Conservation (phyloP, 257 asterid species). For the Scutellaria barbata region DNA sequence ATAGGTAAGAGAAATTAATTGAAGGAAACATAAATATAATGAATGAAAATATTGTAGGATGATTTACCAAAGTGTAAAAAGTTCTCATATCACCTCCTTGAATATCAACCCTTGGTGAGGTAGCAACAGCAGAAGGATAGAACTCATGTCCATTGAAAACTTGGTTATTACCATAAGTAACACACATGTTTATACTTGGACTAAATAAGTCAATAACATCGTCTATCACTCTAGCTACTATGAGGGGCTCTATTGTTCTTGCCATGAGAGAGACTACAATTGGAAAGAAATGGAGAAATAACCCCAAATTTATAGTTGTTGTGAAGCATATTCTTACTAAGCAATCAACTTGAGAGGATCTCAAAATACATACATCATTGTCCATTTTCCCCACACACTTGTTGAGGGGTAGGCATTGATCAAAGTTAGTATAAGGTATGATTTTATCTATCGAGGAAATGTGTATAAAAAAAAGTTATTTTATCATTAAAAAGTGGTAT, state of each 20-base stretch:
- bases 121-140: slow-evolving; percentile 65
- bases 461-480: no score
- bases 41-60: not conserved
- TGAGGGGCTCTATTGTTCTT: slow-evolving; percentile 54
- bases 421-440: no score
- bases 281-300: not conserved
- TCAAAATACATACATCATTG: no score
- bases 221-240: slow-evolving; percentile 71
- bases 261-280: slow-evolving; percentile 35
- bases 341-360: no score
- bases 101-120: slow-evolving; percentile 56
- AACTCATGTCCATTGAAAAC: slow-evolving; percentile 72
- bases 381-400: no score
- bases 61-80: slow-evolving; percentile 63
- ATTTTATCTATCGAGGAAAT: no score
- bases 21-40: not conserved
- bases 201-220: slow-evolving; percentile 65
- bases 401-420: no score
- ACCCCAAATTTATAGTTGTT: no score
- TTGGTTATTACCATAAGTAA: slow-evolving; percentile 51
- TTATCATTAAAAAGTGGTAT: no score
- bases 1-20: not conserved
- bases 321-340: no score
- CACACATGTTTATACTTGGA: slow-evolving; percentile 47
- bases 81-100: slow-evolving; percentile 62